Evolutionary conservation across 139 green algal genomes (phyloP).

Genomic region (Zygnema circumcarinatum): DNA sequence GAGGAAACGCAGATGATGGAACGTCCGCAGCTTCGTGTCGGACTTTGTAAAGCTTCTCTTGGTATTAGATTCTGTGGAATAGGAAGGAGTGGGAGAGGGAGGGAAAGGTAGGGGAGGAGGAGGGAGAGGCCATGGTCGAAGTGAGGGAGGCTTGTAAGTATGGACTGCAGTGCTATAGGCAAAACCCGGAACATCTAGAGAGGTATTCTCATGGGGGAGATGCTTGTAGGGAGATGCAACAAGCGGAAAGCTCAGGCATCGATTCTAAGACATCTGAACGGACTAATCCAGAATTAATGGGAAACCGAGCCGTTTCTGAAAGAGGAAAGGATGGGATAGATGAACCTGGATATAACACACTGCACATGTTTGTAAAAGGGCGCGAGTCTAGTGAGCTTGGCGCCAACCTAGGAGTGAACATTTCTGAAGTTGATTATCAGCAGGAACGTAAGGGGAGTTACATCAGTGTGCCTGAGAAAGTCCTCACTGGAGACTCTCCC

Average conservation of each 20-base stretch:
- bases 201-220: not conserved
- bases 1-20: not conserved
- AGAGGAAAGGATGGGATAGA: not conserved
- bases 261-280: no score
- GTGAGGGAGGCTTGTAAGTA: not conserved
- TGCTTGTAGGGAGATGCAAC: not conserved
- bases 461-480: no score
- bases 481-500: no score
- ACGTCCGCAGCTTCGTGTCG: not conserved
- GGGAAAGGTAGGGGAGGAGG: not conserved
- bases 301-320: no score
- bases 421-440: no score
- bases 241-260: not conserved
- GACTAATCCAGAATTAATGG: no score
- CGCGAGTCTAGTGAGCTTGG: no score
- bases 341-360: not conserved
- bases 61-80: not conserved
- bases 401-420: no score
- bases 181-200: not conserved
- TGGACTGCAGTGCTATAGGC: not conserved
- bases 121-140: not conserved
- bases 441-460: no score
- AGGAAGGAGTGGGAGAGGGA: constrained; percentile 6
- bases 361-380: not conserved
- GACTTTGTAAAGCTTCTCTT: no score